A percentile compares a stretch with the other conserved stretches of the same genome.
phyloP scores from a whole-genome alignment of 2,329 filamentous ascomycete genomes.

The Penicillium sp. region DNA sequence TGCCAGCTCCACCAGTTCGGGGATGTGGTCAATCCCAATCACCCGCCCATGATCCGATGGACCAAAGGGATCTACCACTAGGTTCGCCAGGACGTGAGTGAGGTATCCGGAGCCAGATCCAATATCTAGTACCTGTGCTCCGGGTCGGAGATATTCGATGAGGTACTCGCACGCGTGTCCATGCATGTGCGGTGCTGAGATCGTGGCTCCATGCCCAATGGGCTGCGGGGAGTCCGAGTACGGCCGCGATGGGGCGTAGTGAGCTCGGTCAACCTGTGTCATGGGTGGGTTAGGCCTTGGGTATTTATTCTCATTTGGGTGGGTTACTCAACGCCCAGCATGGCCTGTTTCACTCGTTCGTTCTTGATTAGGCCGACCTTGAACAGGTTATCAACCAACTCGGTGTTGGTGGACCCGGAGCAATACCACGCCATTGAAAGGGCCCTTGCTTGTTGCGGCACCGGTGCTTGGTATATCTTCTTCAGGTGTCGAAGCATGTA shows the following conservation, averaged over 20 bases:
- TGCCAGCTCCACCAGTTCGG: constrained; percentile 60
- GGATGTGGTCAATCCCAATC: constrained; percentile 73
- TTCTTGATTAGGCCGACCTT: constrained; percentile 70
- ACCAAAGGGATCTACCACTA: constrained; percentile 50
- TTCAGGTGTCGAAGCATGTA: constrained; percentile 13
- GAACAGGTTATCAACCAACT: constrained; percentile 75
- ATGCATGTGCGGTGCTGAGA: constrained; percentile 72
- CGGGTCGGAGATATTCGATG: constrained; percentile 55
- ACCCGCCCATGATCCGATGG: constrained; percentile 49
- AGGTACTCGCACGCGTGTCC: constrained; percentile 63
- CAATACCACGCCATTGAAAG: constrained; percentile 82
- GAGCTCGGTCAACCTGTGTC: constrained; percentile 74
- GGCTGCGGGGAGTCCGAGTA: constrained; percentile 71
- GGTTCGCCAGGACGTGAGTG: constrained; percentile 80
- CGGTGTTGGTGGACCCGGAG: constrained; percentile 69
- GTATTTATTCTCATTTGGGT: background rate
- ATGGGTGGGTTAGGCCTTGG: constrained; percentile 11
- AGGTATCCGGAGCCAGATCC: constrained; percentile 79
- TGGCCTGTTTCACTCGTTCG: constrained; percentile 70
- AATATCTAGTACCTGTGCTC: constrained; percentile 65
- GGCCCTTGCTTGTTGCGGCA: constrained; percentile 10
- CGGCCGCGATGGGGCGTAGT: constrained; percentile 70
- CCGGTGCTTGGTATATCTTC: constrained; percentile 1
- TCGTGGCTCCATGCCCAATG: constrained; percentile 67
- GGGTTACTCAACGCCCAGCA: constrained; percentile 60